phyloP scores from a whole-genome alignment of 108 stramenopile genomes.

The Cyclotella distinguenda region DNA sequence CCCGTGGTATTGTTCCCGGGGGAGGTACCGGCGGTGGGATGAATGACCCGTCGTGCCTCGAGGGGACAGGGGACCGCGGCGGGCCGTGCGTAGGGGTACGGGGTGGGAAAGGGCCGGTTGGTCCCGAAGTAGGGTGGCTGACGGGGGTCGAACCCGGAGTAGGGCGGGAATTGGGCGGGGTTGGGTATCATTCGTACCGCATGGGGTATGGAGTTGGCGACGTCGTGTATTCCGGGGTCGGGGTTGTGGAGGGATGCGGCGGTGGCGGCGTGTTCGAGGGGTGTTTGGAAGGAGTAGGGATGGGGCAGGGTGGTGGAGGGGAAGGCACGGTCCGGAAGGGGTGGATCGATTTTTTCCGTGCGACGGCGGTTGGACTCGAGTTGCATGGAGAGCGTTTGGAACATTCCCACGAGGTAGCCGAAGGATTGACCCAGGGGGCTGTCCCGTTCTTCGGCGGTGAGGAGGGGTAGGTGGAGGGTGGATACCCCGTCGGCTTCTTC shows the following conservation, averaged over 20 bases:
- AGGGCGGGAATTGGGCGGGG: background rate
- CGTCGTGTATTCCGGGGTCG: conserved; percentile 28
- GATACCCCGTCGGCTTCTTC: conserved; percentile 16
- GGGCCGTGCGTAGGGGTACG: background rate
- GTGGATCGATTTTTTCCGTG: background rate
- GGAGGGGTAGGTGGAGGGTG: conserved; percentile 58
- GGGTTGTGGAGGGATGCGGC: conserved; percentile 20
- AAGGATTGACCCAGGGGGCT: conserved; percentile 77
- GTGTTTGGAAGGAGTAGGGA: background rate
- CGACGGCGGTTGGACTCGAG: conserved; percentile 53
- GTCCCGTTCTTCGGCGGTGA: conserved; percentile 68
- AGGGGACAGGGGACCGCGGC: background rate
- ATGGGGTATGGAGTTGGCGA: conserved; percentile 30
- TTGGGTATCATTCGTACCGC: background rate
- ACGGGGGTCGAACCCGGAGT: background rate
- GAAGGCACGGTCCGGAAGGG: background rate
- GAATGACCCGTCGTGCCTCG: background rate
- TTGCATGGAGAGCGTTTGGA: conserved; percentile 75
- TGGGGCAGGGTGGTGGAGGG: background rate
- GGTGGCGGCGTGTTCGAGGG: conserved; percentile 28
- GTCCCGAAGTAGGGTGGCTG: background rate
- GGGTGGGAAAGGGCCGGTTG: background rate
- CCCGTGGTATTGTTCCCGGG: background rate
- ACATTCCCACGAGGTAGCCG: conserved; percentile 83
- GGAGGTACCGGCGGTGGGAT: background rate